A percentile compares a stretch with the other conserved stretches of the same genome.
phyloP scores from a whole-genome alignment of 345 rosid genomes.

The Passiflora organensis region DNA sequence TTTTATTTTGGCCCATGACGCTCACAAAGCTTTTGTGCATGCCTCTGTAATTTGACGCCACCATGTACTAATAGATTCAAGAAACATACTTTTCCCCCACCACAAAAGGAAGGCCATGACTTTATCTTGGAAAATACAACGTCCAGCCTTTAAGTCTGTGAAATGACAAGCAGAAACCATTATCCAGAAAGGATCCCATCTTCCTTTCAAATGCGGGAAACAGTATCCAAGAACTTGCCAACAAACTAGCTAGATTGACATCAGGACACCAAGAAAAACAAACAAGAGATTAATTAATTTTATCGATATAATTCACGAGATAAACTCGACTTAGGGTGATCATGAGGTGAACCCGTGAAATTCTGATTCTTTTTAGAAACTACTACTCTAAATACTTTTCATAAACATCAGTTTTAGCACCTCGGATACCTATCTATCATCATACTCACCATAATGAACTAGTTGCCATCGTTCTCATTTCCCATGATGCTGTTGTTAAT shows the following conservation, averaged over 20 bases:
- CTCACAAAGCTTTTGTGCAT: slow-evolving; percentile 13
- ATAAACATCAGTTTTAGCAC: no score
- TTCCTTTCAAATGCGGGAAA: not conserved
- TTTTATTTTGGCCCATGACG: slow-evolving; percentile 11
- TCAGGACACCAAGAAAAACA: no score
- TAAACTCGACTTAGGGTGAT: no score
- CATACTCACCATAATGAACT: no score
- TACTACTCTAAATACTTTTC: not conserved
- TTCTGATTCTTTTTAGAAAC: not conserved
- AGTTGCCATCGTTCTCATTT: no score
- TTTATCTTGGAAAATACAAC: slow-evolving; percentile 19
- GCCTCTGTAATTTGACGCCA: slow-evolving; percentile 13
- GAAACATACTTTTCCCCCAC: slow-evolving; percentile 1
- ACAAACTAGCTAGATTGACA: not conserved
- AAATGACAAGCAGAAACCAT: not conserved
- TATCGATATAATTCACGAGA: not conserved
- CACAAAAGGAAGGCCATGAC: not conserved
- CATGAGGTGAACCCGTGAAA: not conserved
- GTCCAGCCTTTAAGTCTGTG: slow-evolving; percentile 9
- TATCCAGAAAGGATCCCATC: no score
- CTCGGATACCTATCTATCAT: no score
- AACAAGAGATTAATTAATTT: not conserved
- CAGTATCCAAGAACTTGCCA: not conserved
- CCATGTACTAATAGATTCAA: slow-evolving; percentile 11
- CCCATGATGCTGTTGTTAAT: no score